Evolutionary conservation across 176 grass and related monocot species (phyloP).

Genomic region (Raddia guianensis): DNA sequence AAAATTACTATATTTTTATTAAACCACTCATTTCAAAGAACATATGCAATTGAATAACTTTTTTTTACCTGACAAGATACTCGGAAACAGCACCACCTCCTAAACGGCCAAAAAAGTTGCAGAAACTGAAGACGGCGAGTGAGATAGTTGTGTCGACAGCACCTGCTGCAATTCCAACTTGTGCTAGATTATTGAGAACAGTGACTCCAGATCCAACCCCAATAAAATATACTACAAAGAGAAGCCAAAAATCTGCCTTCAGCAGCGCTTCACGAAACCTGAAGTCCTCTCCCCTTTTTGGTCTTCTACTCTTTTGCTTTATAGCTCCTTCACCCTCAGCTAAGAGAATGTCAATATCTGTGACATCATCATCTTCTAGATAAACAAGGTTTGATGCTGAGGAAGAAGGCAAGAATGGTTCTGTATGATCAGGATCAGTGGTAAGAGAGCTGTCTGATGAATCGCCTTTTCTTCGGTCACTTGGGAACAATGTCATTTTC

Average conservation of each 20-base stretch:
- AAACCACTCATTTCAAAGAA: neutral
- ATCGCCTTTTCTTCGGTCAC: constrained; percentile 43
- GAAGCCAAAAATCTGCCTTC: constrained; percentile 96
- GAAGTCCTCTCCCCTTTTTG: constrained; percentile 90
- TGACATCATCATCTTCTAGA: constrained; percentile 60
- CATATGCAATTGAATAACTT: neutral
- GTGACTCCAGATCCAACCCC: constrained; percentile 90
- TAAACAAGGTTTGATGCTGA: constrained; percentile 49
- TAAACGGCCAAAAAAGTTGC: constrained; percentile 90
- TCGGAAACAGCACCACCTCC: constrained; percentile 77
- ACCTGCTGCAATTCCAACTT: constrained; percentile 85
- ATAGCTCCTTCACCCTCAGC: constrained; percentile 91
- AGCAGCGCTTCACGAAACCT: constrained; percentile 80
- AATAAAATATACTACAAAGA: constrained; percentile 79
- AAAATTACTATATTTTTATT: neutral
- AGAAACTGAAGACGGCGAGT: constrained; percentile 88
- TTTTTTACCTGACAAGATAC: constrained; percentile 73
- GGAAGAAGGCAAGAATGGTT: constrained; percentile 62
- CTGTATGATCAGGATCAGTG: constrained; percentile 44
- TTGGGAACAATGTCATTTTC: constrained; percentile 91
- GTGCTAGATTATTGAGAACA: constrained; percentile 91
- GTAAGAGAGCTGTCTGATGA: neutral
- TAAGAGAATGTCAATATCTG: constrained; percentile 76
- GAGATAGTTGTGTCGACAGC: constrained; percentile 70
- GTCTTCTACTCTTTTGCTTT: constrained; percentile 74